Evolutionary conservation across 768 basidiomycete genomes (phyloP), one percentile per base, ranked within the genome.

Genomic region (Dioszegia crocea): DNA sequence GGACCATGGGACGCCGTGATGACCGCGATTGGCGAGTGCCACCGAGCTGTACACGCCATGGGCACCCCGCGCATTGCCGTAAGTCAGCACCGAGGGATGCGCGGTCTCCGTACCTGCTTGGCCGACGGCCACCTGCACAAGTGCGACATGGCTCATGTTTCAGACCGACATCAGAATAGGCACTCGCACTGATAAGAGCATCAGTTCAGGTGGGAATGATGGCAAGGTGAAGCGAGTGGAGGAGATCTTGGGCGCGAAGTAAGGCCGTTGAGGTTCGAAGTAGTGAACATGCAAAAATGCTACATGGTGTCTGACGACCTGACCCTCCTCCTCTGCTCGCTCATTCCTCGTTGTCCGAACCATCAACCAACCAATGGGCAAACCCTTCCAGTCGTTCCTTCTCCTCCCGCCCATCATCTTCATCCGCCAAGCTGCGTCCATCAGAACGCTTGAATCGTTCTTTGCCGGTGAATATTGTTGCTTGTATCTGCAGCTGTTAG

Each of bases 91-190:
- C 19, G 9, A 43, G 40, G 40, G 21, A 16, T 43, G 21, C 40
- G 40, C n/a, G n/a, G 40, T 16, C 40, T 27, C 47, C 27, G 47
- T 27, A n/a, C 24, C 19, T 46, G 12, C 21, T 21, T 44, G 14
- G 19, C 43, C 19, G 43, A 23, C 12, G 8, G n/a, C n/a, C n/a
- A n/a, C n/a, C n/a, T n/a, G n/a, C n/a, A n/a, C n/a, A n/a, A n/a
- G 16, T 23, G 44, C 11, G 26, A 40, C 48, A 10, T 27, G 8
- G 40, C 57, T 51, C 9, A 21, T 33, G 73, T 89, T 83, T 87
- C 51, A 82, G 11, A 94, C 93, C 12, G 93, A 98, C 78, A 88
- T 97, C 60, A 86, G 94, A 26, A 93, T 98, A 53, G 94, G 94
- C 41, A 97, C 94, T 1, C 85, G 93, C 45, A 82, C 83, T 23